A percentile compares a stretch with the other conserved stretches of the same genome.
phyloP scores from a whole-genome alignment of 2,329 filamentous ascomycete species.

The Fusarium sp. region DNA sequence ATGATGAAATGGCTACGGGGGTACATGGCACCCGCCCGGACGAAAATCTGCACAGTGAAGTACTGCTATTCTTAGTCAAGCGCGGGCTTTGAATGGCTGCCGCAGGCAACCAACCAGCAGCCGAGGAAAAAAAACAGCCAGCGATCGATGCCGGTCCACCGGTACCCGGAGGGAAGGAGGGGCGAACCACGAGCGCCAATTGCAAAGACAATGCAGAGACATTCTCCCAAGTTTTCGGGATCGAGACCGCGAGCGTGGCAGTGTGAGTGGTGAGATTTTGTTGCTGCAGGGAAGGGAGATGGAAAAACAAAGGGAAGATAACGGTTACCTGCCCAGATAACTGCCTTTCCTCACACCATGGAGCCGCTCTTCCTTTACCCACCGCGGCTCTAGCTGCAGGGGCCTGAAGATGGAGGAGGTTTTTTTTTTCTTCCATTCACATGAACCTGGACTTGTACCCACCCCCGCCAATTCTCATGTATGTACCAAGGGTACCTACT shows the following conservation, averaged over 20 bases:
- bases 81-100: neutral
- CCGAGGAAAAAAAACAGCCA: slow-evolving; percentile 4
- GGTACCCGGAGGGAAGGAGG: slow-evolving; percentile 16
- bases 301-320: neutral
- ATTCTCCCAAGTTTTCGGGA: neutral
- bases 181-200: slow-evolving; percentile 6
- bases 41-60: slow-evolving; percentile 8
- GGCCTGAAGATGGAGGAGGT: neutral
- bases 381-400: neutral
- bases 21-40: slow-evolving; percentile 4
- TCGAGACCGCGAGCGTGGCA: neutral
- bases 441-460: slow-evolving; percentile 14
- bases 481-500: slow-evolving; percentile 12
- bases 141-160: slow-evolving; percentile 4
- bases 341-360: neutral
- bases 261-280: neutral
- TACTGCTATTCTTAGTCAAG: neutral
- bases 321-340: neutral
- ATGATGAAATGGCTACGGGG: slow-evolving; percentile 28
- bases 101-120: neutral
- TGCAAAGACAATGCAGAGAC: neutral
- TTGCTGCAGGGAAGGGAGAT: neutral
- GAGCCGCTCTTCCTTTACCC: neutral
- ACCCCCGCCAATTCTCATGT: slow-evolving; percentile 29
- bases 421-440: slow-evolving; percentile 5